phyloP scores from a whole-genome alignment of 78 protist genomes.

The Anaeramoeba flamelloides region DNA sequence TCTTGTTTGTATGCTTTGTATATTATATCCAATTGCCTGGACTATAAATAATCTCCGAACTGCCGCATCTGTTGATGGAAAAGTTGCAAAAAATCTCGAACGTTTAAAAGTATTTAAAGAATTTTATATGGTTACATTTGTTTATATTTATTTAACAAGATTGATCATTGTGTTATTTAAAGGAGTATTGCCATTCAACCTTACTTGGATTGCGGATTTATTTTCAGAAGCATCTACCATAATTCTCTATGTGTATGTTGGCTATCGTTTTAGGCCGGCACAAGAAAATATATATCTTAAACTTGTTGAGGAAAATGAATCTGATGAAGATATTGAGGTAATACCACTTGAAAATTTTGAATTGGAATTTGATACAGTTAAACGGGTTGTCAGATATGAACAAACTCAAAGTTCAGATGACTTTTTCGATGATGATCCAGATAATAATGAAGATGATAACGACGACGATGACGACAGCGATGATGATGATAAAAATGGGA shows the following conservation, averaged over 20 bases:
- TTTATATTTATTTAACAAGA: slow-evolving; percentile 59
- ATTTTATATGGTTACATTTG: slow-evolving; percentile 48
- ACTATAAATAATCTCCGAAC: slow-evolving; percentile 45
- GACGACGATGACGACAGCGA: too few species aligned
- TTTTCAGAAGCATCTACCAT: slow-evolving; percentile 33
- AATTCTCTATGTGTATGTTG: slow-evolving; percentile 30
- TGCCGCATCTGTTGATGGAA: slow-evolving; percentile 33
- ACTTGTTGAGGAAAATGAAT: too few species aligned
- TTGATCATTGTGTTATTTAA: slow-evolving; percentile 37
- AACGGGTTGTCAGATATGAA: too few species aligned
- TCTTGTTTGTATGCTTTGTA: slow-evolving; percentile 57
- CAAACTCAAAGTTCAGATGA: too few species aligned
- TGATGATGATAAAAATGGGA: too few species aligned
- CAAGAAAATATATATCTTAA: slow-evolving; percentile 4
- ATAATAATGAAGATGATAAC: too few species aligned
- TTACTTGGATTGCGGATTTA: slow-evolving; percentile 25
- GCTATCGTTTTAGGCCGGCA: slow-evolving; percentile 28
- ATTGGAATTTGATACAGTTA: too few species aligned
- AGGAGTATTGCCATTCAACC: slow-evolving; percentile 31
- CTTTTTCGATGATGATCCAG: too few species aligned
- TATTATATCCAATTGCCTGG: slow-evolving; percentile 54
- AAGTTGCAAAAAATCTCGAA: slow-evolving; percentile 28
- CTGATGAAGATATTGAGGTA: too few species aligned
- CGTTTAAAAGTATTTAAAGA: slow-evolving; percentile 44
- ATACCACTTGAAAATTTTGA: too few species aligned